phyloP scores from a whole-genome alignment of 208 protist species.

The Leishmania major region DNA sequence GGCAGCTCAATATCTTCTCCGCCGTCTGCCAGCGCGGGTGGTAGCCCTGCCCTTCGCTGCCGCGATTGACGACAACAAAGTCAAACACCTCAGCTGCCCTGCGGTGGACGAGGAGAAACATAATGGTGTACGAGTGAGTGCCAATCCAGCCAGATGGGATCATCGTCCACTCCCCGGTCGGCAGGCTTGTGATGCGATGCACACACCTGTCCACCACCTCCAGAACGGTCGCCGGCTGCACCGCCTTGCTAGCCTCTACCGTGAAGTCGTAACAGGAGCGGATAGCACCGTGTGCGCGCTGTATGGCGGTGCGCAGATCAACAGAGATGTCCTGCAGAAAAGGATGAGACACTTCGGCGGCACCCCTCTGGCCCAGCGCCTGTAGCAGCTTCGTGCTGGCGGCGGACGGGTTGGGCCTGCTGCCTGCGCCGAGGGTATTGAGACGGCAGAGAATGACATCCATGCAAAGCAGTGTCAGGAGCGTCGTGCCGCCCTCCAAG shows the following conservation, averaged over 20 bases:
- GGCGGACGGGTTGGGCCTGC: conserved; percentile 4
- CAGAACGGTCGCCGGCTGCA: conserved; percentile 38
- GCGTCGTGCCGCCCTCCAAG: conserved; percentile 46
- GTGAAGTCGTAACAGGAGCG: conserved; percentile 49
- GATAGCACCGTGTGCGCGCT: conserved; percentile 42
- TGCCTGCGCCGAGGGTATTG: conserved; percentile 38
- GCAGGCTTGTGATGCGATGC: conserved; percentile 30
- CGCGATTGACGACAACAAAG: conserved; percentile 70
- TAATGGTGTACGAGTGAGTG: conserved; percentile 31
- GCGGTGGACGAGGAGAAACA: conserved; percentile 60
- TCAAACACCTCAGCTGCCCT: conserved; percentile 24
- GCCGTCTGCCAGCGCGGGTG: conserved; percentile 64
- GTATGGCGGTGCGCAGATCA: conserved; percentile 39
- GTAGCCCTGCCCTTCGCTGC: conserved; percentile 53
- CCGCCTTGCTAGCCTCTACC: conserved; percentile 23
- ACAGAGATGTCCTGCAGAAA: conserved; percentile 38
- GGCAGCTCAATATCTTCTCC: conserved; percentile 56
- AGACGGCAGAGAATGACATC: conserved; percentile 58
- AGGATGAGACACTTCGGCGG: conserved; percentile 33
- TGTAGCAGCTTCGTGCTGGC: conserved; percentile 30
- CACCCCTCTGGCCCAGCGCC: conserved; percentile 28
- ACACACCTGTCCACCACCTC: conserved; percentile 33
- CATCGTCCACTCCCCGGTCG: conserved; percentile 58
- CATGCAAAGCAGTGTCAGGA: conserved; percentile 44
- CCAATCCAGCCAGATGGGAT: conserved; percentile 61